These are phyloP conservation scores for Ambrosiella beaveri DNA, from an alignment of 2,329 filamentous ascomycete species.

Conservation along the genomic window DNA sequence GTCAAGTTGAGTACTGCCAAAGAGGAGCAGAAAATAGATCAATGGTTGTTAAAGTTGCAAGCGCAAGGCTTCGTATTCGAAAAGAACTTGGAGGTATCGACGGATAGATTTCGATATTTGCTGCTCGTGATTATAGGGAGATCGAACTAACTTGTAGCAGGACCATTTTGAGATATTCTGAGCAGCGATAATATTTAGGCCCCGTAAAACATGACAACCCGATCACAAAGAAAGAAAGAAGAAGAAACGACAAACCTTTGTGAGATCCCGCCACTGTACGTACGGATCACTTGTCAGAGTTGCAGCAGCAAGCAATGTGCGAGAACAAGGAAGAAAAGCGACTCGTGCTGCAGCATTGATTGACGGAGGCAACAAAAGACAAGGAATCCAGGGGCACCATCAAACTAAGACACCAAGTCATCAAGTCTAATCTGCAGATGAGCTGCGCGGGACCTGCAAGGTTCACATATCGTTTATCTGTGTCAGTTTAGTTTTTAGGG, in stretches of 20 bases:
- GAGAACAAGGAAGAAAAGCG: slow-evolving; percentile 1
- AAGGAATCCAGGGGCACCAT: not conserved
- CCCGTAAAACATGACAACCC: not conserved
- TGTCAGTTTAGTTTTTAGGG: not conserved
- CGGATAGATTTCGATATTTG: no score
- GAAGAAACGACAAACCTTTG: not conserved
- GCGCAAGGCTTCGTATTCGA: no score
- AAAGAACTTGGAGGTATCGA: no score
- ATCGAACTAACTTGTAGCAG: not conserved
- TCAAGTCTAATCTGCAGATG: not conserved
- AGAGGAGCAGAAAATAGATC: no score
- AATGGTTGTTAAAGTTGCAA: no score
- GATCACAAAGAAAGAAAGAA: not conserved
- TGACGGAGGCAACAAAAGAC: slow-evolving; percentile 2
- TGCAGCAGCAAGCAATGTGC: not conserved
- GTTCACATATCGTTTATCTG: not conserved
- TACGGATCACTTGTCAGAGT: not conserved
- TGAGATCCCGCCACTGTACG: not conserved
- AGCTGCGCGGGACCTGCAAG: not conserved
- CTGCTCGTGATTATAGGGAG: not conserved
- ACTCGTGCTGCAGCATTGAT: slow-evolving; percentile 7
- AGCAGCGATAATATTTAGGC: not conserved
- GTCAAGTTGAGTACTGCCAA: no score
- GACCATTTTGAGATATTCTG: not conserved
- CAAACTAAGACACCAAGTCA: not conserved